phyloP scores from a whole-genome alignment of 495 filamentous ascomycete genomes.

The Penicillium argentinense region DNA sequence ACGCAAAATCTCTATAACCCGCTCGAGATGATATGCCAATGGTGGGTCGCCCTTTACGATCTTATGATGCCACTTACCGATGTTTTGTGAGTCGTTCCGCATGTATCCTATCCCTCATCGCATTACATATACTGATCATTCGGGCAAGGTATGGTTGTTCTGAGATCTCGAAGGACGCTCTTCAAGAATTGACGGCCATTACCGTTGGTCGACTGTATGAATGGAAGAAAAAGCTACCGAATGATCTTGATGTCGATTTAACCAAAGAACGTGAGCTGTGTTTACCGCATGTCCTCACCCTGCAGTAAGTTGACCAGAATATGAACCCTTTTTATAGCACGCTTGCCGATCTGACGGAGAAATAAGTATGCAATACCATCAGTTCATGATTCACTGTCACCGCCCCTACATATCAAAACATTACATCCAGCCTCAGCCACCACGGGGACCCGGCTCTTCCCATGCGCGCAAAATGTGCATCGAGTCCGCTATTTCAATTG shows the following conservation, averaged over 20 bases:
- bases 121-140: too few relatives aligned
- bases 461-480: conserved; percentile 50
- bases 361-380: conserved; percentile 54
- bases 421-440: conserved; percentile 47
- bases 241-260: conserved; percentile 45
- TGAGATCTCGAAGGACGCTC: too few relatives aligned
- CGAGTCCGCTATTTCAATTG: conserved; percentile 48
- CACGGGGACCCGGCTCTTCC: conserved; percentile 45
- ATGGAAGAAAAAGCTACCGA: conserved; percentile 37
- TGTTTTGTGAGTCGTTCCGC: too few relatives aligned
- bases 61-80: too few relatives aligned
- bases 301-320: conserved; percentile 40
- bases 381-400: conserved; percentile 50
- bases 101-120: too few relatives aligned
- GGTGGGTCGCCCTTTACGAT: too few relatives aligned
- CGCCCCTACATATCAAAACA: conserved; percentile 50
- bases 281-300: conserved; percentile 47
- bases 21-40: too few relatives aligned
- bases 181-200: too few relatives aligned
- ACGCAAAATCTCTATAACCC: too few relatives aligned
- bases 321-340: neutral
- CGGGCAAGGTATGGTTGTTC: too few relatives aligned
- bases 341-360: conserved; percentile 2
- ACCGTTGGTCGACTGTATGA: too few relatives aligned
- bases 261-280: conserved; percentile 34